Conservation (phyloP, 305 asterid genomes). For the Fraxinus xanthoxyloides region DNA sequence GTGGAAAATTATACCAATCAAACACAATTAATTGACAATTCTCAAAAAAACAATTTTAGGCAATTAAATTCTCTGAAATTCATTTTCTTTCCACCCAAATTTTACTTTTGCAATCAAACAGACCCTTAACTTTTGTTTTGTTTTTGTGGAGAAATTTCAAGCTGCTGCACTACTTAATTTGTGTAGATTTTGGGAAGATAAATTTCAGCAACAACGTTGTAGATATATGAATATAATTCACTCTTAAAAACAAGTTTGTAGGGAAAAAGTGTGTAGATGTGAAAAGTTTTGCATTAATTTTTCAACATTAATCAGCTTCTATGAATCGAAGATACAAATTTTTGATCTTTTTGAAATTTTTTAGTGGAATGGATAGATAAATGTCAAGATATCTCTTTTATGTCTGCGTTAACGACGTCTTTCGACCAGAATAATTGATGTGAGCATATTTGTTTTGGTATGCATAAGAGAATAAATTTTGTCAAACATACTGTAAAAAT, state of each 20-base stretch:
- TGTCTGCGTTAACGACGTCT: no score
- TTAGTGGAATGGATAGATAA: not conserved
- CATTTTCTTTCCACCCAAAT: no score
- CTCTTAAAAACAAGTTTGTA: not conserved
- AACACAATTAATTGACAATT: no score
- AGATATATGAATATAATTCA: not conserved
- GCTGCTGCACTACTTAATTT: not conserved
- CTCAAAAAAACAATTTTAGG: no score
- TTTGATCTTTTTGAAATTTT: not conserved
- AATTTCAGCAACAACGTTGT: not conserved
- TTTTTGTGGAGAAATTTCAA: no score
- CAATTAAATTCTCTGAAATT: no score
- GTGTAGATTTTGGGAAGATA: not conserved
- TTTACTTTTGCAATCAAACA: no score
- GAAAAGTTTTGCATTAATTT: not conserved
- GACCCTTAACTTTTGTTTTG: no score
- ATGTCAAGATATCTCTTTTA: not conserved
- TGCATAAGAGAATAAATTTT: not conserved
- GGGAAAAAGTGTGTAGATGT: not conserved
- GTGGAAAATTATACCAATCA: no score
- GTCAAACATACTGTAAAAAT: not conserved
- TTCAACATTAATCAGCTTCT: not conserved
- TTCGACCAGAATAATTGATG: not conserved
- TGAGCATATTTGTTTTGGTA: not conserved
- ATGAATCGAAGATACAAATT: not conserved